Conservation (phyloP, 164 flowering plant species). For the Piper betle region DNA sequence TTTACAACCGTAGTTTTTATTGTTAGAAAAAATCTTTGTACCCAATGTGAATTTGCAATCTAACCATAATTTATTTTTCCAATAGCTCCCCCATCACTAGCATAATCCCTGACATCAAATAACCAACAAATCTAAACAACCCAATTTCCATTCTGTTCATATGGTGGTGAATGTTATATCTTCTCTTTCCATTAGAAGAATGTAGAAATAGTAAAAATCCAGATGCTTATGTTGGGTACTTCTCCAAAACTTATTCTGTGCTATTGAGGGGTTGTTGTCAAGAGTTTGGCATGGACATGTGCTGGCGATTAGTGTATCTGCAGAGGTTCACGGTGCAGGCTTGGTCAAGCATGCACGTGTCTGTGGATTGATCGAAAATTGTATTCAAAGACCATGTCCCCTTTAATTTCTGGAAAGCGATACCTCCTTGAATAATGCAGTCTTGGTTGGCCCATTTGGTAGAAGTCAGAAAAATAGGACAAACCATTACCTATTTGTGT, state of each 20-base stretch:
- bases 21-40: neutral
- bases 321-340: conserved; percentile 2
- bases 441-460: neutral
- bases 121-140: too few relatives aligned
- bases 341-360: neutral
- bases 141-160: neutral
- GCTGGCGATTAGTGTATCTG: neutral
- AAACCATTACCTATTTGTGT: neutral
- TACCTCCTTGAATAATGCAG: neutral
- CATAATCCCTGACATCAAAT: too few relatives aligned
- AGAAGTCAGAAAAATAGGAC: conserved; percentile 1
- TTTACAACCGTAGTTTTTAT: neutral
- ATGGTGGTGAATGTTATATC: neutral
- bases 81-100: too few relatives aligned
- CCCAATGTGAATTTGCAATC: neutral
- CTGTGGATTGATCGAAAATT: neutral
- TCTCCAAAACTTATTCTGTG: neutral
- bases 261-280: conserved; percentile 1
- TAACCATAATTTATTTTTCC: neutral
- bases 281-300: neutral
- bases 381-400: neutral
- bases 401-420: neutral
- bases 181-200: neutral
- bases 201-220: neutral
- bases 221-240: neutral